A percentile compares a stretch with the other conserved stretches of the same genome.
Evolutionary conservation across 805 yeast species (phyloP).

Genomic region (Candida endomychidarum): DNA sequence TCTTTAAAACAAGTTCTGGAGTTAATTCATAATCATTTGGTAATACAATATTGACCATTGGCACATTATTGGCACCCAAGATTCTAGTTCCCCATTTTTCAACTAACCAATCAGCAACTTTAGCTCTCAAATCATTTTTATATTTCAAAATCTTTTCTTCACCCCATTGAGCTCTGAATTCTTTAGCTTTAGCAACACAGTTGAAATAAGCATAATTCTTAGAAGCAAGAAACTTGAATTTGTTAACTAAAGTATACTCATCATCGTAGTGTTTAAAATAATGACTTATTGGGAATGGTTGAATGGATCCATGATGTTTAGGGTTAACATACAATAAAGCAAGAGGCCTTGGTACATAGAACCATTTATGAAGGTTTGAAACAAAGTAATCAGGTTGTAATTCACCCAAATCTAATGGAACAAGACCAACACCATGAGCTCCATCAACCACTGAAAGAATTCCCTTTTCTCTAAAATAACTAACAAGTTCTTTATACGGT

Average conservation of each 20-base stretch:
- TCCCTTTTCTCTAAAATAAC: conserved; percentile 44
- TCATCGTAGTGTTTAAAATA: conserved; percentile 33
- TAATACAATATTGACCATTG: conserved; percentile 12
- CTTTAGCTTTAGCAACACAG: conserved; percentile 48
- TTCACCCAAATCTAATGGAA: conserved; percentile 41
- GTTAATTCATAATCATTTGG: conserved; percentile 10
- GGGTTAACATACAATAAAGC: conserved; percentile 59
- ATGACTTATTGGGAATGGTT: conserved; percentile 60
- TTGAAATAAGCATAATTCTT: conserved; percentile 43
- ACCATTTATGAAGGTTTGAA: conserved; percentile 73
- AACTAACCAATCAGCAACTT: conserved; percentile 33
- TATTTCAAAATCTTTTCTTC: conserved; percentile 51
- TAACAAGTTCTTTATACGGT: conserved; percentile 53
- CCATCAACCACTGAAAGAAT: conserved; percentile 66
- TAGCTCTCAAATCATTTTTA: conserved; percentile 33
- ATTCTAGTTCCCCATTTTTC: conserved; percentile 12
- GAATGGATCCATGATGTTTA: conserved; percentile 48
- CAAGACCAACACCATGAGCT: conserved; percentile 65
- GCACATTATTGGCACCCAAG: conserved; percentile 1
- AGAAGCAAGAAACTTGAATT: conserved; percentile 55
- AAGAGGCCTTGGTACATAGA: conserved; percentile 54
- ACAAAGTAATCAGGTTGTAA: conserved; percentile 59
- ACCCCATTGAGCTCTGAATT: conserved; percentile 58
- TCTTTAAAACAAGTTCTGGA: not conserved
- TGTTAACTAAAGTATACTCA: conserved; percentile 35